A percentile compares a stretch with the other conserved stretches of the same genome.
Evolutionary conservation across 805 yeast genomes (phyloP).

Genomic region (Myxozyma sirexii): DNA sequence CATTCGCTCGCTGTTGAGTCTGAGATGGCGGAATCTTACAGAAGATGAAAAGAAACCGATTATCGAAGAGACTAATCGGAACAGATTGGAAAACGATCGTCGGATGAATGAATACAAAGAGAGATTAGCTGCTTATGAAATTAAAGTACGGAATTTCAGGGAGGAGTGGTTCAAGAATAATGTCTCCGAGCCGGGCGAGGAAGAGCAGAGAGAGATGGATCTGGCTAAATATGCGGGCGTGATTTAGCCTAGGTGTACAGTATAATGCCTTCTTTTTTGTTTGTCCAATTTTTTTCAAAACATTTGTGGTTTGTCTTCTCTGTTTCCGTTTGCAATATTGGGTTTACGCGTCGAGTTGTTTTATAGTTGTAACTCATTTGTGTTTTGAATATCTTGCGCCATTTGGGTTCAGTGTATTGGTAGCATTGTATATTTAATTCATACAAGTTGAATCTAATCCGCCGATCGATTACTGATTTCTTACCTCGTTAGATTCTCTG

Average conservation of each 20-base stretch:
- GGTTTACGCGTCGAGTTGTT: too few relatives aligned
- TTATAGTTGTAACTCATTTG: too few relatives aligned
- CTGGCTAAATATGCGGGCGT: constrained; percentile 15
- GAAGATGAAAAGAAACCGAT: constrained; percentile 43
- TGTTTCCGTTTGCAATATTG: neutral
- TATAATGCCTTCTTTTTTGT: too few relatives aligned
- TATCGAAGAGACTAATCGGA: constrained; percentile 18
- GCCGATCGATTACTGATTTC: too few relatives aligned
- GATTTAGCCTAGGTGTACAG: neutral
- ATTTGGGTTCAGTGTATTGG: too few relatives aligned
- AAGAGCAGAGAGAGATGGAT: constrained; percentile 35
- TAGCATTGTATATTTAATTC: too few relatives aligned
- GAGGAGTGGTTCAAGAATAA: constrained; percentile 46
- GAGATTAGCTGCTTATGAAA: constrained; percentile 41
- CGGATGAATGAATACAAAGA: constrained; percentile 17
- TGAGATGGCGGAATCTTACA: constrained; percentile 47
- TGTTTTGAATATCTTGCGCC: too few relatives aligned
- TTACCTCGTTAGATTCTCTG: too few relatives aligned
- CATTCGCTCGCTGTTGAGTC: constrained; percentile 46
- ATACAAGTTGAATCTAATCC: too few relatives aligned
- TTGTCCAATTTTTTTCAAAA: neutral
- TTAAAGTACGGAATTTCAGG: constrained; percentile 45
- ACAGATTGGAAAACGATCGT: constrained; percentile 33
- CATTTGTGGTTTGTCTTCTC: neutral
- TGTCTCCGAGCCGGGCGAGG: constrained; percentile 39